Evolutionary conservation across 306 rosid genomes (phyloP), one percentile per base, ranked within the genome.

Genomic region (Fagus sylvatica): DNA sequence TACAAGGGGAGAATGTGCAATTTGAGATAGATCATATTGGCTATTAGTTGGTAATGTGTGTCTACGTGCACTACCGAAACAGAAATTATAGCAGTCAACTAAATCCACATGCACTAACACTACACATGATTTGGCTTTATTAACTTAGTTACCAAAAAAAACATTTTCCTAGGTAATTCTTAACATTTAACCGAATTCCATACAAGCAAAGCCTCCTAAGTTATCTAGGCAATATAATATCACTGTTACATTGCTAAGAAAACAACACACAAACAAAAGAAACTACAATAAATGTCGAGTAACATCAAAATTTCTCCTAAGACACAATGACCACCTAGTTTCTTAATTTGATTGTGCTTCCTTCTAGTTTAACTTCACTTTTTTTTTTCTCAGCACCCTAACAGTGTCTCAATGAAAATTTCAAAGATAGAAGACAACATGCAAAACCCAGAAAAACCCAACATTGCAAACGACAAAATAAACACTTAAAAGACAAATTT

Each of bases 381-480:
- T 16, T 2, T 60, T 46, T 46, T 46, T 46, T 46, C 39, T 11
- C 61, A 48, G 36, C 54, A 4, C 17, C 6, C 4, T 43, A 75
- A 61, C 71, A 33, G 54, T 46, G 49, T 2, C 34, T 60, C 34
- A 74, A 43, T 1, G 34, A 12, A 2, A 49, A 32, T 1, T 7
- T 32, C 2, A 51, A 19, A 41, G 32, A 51, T 11, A 30, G 28
- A 11, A 46, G 37, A 71, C 4, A 70, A 13, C 0, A 59, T 7
- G 56, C 69, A 32, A 59, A 74, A 74, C 70, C 32, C 69, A 74
- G 32, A 4, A 30, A 74, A 32, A 34, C 76, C 66, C 13, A 48
- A 30, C 1, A 62, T 19, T 41, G 30, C 39, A 62, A 59, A 16
- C 13, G 32, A 4, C 11, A 39, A 3, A 43, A 32, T 22, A 34